Evolutionary conservation across 371 early-diverging fungal genomes (phyloP).

Genomic region (Dichotomocladium elegans): DNA sequence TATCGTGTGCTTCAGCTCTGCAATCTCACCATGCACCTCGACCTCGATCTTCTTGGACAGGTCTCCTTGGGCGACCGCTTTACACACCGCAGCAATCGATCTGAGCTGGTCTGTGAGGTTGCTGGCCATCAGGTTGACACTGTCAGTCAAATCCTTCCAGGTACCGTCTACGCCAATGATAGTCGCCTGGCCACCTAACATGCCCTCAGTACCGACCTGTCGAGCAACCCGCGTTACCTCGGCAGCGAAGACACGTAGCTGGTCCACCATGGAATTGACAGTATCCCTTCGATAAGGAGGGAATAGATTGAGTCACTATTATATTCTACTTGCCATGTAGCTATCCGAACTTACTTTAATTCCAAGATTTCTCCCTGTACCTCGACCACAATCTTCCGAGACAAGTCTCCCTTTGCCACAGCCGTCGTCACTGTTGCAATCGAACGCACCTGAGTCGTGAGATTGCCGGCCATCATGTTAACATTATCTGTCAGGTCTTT

Average conservation of each 20-base stretch:
- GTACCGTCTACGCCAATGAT: constrained; percentile 22
- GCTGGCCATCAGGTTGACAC: constrained; percentile 30
- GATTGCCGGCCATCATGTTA: constrained; percentile 49
- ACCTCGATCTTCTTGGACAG: too few relatives aligned
- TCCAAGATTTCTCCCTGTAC: constrained; percentile 54
- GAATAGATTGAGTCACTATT: constrained; percentile 43
- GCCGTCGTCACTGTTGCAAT: constrained; percentile 48
- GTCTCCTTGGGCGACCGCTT: constrained; percentile 43
- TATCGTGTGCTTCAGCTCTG: constrained; percentile 21
- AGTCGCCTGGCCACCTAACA: constrained; percentile 27
- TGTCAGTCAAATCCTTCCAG: too few relatives aligned
- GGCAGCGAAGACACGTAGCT: constrained; percentile 29
- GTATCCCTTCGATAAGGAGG: too few relatives aligned
- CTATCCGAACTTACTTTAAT: constrained; percentile 21
- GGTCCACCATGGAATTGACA: constrained; percentile 37
- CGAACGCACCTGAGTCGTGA: too few relatives aligned
- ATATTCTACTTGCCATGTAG: background rate
- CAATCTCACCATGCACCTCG: constrained; percentile 23
- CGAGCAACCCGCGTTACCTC: too few relatives aligned
- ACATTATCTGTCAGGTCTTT: constrained; percentile 52
- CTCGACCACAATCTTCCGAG: constrained; percentile 35
- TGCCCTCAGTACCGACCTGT: constrained; percentile 32
- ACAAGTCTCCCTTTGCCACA: constrained; percentile 44
- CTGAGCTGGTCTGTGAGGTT: constrained; percentile 50
- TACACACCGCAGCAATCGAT: constrained; percentile 46